Percentiles rank a stretch among this genome's conserved stretches.
Evolutionary conservation across 208 protist genomes (phyloP).

Genomic region (Trichomonas tenax): DNA sequence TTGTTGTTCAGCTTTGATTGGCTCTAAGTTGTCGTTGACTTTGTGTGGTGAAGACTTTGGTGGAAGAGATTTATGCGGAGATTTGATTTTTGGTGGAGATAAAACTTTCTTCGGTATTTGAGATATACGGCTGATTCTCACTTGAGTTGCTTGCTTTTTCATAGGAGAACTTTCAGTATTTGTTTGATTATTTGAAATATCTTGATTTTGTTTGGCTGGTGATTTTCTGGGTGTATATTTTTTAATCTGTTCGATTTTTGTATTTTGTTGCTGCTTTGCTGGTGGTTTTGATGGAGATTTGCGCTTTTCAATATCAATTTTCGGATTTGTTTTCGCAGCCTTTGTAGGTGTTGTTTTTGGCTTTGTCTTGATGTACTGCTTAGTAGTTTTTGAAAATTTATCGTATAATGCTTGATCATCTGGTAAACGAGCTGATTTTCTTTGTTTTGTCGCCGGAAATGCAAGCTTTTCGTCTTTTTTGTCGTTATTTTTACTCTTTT

Average conservation of each 20-base stretch:
- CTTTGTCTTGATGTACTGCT: neutral
- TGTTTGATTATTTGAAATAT: neutral
- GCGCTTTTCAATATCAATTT: neutral
- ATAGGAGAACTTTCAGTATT: too few relatives aligned
- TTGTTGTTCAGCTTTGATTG: too few relatives aligned
- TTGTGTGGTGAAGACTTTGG: too few relatives aligned
- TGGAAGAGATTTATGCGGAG: too few relatives aligned
- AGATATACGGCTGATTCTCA: too few relatives aligned
- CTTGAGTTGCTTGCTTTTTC: too few relatives aligned
- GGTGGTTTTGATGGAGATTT: neutral
- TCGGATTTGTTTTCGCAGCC: neutral
- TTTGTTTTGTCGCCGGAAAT: neutral
- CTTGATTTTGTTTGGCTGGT: neutral
- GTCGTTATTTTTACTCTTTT: neutral
- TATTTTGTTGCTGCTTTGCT: neutral
- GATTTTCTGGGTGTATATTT: neutral
- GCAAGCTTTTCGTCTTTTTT: too few relatives aligned
- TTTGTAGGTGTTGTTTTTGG: neutral
- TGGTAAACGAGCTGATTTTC: neutral
- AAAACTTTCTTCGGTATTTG: neutral
- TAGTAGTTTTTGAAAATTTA: neutral
- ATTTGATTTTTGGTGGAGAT: neutral
- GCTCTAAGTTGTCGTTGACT: too few relatives aligned
- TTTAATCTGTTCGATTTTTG: neutral
- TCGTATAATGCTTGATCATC: neutral